Conservation (phyloP, 495 filamentous ascomycete species). For the Parathielavia hyrcaniae region DNA sequence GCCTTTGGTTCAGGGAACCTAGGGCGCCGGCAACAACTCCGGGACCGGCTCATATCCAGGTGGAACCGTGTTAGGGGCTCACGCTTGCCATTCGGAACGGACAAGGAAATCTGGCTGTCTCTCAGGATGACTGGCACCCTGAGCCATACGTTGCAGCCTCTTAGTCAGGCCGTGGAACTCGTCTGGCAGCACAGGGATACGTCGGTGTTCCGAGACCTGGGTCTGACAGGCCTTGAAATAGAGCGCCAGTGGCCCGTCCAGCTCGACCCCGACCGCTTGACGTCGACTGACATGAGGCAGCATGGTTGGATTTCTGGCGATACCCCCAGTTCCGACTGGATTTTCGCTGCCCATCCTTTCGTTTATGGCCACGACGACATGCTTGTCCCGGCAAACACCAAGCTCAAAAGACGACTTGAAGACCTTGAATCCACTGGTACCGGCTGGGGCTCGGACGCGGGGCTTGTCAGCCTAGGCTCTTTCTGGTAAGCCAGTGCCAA, state of each 20-base stretch:
- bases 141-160: background rate
- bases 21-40: background rate
- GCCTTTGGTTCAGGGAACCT: background rate
- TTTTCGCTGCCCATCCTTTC: background rate
- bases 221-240: background rate
- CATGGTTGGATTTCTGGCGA: slow-evolving; percentile 1
- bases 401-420: background rate
- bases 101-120: background rate
- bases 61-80: too few species aligned
- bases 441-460: background rate
- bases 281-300: background rate
- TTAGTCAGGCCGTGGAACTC: background rate
- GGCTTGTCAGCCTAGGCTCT: background rate
- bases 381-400: background rate
- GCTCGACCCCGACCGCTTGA: background rate
- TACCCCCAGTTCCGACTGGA: background rate
- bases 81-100: too few species aligned
- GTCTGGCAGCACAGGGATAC: background rate
- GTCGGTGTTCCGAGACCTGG: background rate
- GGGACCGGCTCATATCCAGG: background rate
- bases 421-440: background rate
- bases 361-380: background rate
- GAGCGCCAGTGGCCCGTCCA: background rate
- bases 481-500: too few species aligned
- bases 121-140: background rate